These are phyloP conservation scores for Neocallimastix lanati DNA, from an alignment of 192 early-diverging fungal species.

Conservation along the genomic window DNA sequence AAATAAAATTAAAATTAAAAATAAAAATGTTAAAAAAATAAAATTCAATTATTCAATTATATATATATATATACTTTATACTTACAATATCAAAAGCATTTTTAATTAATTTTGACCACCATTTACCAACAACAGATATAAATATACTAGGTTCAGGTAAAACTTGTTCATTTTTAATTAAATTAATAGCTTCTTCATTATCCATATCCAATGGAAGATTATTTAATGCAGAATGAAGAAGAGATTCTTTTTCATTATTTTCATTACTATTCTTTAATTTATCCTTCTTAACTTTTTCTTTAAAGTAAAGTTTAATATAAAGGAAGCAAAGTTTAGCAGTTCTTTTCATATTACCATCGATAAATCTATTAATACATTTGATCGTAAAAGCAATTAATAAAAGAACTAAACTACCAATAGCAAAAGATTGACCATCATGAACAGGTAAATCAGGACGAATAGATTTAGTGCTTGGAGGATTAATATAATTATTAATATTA, in stretches of 20 bases:
- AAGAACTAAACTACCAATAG: constrained; percentile 43
- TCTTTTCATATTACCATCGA: neutral
- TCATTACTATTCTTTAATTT: neutral
- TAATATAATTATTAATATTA: neutral
- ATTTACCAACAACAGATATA: neutral
- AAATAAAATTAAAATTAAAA: too few species aligned
- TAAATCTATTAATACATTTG: neutral
- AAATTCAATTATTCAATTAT: too few species aligned
- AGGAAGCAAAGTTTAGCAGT: neutral
- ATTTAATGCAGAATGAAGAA: too few species aligned
- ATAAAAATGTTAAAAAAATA: too few species aligned
- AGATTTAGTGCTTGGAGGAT: neutral
- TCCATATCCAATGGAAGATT: neutral
- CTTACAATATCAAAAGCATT: neutral
- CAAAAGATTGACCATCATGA: constrained; percentile 63
- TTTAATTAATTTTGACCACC: neutral
- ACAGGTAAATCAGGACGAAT: constrained; percentile 27
- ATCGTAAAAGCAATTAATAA: neutral
- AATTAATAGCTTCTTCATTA: neutral
- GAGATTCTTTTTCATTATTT: neutral
- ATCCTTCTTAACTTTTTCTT: neutral
- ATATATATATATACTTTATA: too few species aligned
- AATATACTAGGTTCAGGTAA: neutral
- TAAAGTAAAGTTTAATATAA: neutral
- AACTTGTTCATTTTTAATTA: neutral